Evolutionary conservation across 495 filamentous ascomycete species (phyloP).

Genomic region (Annulohypoxylon stygium): DNA sequence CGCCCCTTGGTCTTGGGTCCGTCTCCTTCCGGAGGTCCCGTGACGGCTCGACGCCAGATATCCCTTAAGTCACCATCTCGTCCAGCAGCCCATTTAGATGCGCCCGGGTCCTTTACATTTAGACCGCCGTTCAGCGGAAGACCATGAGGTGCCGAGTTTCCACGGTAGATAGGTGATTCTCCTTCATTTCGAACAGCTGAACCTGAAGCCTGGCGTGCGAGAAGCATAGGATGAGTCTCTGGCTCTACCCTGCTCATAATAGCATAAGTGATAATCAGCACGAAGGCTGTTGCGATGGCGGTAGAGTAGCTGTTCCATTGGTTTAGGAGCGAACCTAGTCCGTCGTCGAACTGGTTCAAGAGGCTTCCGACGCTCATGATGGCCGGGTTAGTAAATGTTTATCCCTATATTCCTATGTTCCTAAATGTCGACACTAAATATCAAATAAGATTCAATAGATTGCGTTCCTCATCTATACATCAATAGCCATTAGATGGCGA

Average conservation of each 20-base stretch:
- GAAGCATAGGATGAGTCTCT: constrained; percentile 90
- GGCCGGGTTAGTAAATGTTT: constrained; percentile 13
- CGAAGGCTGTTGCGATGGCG: constrained; percentile 70
- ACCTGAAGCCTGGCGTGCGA: constrained; percentile 83
- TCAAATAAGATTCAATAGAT: background rate
- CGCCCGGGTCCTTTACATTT: constrained; percentile 84
- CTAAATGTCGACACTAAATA: constrained; percentile 17
- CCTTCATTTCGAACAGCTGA: constrained; percentile 84
- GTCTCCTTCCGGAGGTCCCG: constrained; percentile 71
- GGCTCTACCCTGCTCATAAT: constrained; percentile 71
- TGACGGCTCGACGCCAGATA: constrained; percentile 84
- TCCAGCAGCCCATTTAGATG: constrained; percentile 83
- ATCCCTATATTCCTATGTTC: background rate
- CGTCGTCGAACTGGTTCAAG: constrained; percentile 73
- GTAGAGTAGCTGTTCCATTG: constrained; percentile 86
- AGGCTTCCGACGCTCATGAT: constrained; percentile 68
- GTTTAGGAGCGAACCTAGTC: constrained; percentile 74
- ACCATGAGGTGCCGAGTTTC: constrained; percentile 83
- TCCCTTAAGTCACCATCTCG: constrained; percentile 92
- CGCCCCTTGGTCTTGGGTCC: constrained; percentile 73
- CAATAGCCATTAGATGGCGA: constrained; percentile 26
- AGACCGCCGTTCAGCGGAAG: constrained; percentile 85
- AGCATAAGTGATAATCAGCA: constrained; percentile 66
- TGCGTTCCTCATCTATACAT: constrained; percentile 20
- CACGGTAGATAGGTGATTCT: constrained; percentile 85